Base-by-base conservation (phyloP, 495 filamentous ascomycete genomes). In the Penicillium psychrofluorescens region DNA sequence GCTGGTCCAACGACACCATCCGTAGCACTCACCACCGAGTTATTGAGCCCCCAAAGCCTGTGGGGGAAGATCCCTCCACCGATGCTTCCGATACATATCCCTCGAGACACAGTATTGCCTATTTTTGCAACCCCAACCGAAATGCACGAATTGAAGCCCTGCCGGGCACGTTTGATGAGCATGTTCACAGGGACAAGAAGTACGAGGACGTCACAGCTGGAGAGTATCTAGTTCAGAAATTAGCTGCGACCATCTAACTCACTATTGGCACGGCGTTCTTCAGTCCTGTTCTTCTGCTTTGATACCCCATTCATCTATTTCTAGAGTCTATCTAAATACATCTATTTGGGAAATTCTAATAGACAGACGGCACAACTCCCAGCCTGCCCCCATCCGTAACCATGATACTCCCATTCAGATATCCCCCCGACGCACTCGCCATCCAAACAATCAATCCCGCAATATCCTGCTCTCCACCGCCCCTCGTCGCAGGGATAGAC, bases 61-160 rank as follows among this genome's bases (percentile, higher is more conserved):
- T 46, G 43, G 48, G 36, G 8, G 52, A 44, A 44, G 54, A 53
- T 28, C 14, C 34, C 12, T 30, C 41, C 8, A 43, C 56, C 13
- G 43, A 53, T 10, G 14, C 43, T 8, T 52, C 55, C 0, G 66
- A 64, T 2, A 48, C 50, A 8, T 70, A 74, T 51, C 70, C 70
- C 15, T 58, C 70, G 5, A 60, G 70, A n/a, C 71, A 72, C 43
- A 73, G 67, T 61, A 71, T 78, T 46, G 74, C 74, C 4, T 90
- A 91, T 63, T 97, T 97, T 61, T 95, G 91, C 70, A 95, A 95
- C 52, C 90, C 91, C 8, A 88, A 96, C 49, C 85, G 78, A 56
- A 77, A 90, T 45, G 69, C 68, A 45, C 64, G 72, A 39, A 96
- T 96, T 53, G 86, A 95, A 42, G 89, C 83, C 0, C 78, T 97